Conservation (phyloP, 305 asterid species). For the Caryopteris hybrid region DNA sequence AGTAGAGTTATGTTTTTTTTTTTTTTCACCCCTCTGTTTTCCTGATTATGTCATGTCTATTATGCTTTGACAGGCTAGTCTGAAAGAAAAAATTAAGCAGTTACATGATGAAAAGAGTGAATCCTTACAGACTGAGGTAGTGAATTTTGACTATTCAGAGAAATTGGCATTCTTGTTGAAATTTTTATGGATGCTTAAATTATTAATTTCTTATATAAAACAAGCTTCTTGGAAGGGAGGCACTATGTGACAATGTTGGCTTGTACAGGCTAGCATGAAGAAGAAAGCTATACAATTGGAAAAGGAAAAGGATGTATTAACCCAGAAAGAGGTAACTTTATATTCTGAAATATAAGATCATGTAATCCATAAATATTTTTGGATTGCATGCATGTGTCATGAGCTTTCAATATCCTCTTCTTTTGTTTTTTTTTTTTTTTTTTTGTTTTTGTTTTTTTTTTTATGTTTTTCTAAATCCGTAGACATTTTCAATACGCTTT, state of each 20-base stretch:
- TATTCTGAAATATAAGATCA: background rate
- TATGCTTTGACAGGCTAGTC: constrained; percentile 31
- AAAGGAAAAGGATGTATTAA: constrained; percentile 37
- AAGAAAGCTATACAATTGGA: constrained; percentile 42
- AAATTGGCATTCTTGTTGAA: background rate
- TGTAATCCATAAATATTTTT: background rate
- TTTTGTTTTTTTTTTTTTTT: background rate
- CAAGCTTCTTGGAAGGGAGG: constrained; percentile 16
- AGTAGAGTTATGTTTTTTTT: background rate
- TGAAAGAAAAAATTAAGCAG: constrained; percentile 19
- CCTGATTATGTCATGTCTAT: background rate
- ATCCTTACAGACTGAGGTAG: constrained; percentile 31
- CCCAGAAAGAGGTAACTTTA: constrained; percentile 44
- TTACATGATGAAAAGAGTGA: constrained; percentile 25
- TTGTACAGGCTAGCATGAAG: constrained; percentile 44
- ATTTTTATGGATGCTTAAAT: background rate
- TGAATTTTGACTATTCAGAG: constrained; percentile 15
- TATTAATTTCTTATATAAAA: constrained; percentile 12
- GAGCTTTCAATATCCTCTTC: too few relatives aligned
- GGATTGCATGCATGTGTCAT: constrained; percentile 3
- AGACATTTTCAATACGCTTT: constrained; percentile 22
- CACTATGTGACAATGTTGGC: constrained; percentile 21
- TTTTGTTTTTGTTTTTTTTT: background rate
- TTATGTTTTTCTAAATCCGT: constrained; percentile 15
- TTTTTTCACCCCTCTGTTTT: background rate